Conservation (phyloP, 2,329 filamentous ascomycete genomes). For the Stachybotrys elegans region DNA sequence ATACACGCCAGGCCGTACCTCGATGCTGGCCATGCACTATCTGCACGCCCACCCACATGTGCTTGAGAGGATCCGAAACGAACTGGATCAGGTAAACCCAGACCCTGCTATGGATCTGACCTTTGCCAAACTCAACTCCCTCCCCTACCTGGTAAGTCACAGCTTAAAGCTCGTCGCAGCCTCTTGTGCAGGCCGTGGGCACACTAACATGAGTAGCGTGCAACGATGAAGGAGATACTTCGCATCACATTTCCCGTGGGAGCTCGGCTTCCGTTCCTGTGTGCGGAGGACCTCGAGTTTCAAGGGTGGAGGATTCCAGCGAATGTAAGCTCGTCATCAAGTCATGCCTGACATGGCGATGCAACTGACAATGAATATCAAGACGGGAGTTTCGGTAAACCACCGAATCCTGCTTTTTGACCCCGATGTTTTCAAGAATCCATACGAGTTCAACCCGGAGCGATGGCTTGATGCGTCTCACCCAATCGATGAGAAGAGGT, state of each 20-base stretch:
- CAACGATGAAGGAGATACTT: not conserved
- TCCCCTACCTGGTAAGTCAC: not conserved
- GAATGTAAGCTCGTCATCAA: not conserved
- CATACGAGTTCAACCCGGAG: not conserved
- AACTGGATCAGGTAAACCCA: not conserved
- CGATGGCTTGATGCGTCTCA: constrained; percentile 1
- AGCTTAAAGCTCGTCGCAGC: not conserved
- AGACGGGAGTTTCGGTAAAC: no score
- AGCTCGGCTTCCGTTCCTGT: not conserved
- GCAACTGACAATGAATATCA: no score
- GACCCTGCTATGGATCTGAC: not conserved
- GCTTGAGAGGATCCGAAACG: not conserved
- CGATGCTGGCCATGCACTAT: not conserved
- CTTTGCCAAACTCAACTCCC: not conserved
- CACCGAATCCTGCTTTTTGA: no score
- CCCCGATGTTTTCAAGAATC: not conserved
- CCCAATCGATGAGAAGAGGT: no score
- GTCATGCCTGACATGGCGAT: not conserved
- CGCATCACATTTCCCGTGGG: not conserved
- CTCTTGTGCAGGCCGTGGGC: not conserved
- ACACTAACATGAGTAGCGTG: not conserved
- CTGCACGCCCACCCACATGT: not conserved
- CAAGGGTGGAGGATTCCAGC: not conserved
- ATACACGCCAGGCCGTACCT: not conserved
- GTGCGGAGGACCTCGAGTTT: not conserved